Conservation (phyloP, 495 filamentous ascomycete species). For the Tetracladium marchalianum region DNA sequence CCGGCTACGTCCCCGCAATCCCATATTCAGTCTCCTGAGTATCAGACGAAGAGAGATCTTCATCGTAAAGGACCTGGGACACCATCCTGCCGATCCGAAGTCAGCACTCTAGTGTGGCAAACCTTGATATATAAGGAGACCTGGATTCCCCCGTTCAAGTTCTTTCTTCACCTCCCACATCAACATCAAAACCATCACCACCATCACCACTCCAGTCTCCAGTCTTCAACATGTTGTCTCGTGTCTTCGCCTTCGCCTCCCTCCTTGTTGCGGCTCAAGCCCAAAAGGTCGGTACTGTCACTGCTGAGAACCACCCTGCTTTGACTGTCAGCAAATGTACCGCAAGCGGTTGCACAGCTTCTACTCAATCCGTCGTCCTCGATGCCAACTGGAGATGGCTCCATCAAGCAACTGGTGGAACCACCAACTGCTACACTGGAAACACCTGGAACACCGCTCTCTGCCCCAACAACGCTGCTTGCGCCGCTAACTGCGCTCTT, state of each 20-base stretch:
- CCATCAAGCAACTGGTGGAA: conserved; percentile 34
- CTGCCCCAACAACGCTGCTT: conserved; percentile 43
- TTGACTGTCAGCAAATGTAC: conserved; percentile 39
- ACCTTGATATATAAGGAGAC: conserved; percentile 11
- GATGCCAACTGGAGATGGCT: conserved; percentile 60
- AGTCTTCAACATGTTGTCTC: conserved; percentile 13
- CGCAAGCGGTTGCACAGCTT: conserved; percentile 30
- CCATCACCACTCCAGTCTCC: not conserved
- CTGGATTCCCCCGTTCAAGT: not conserved
- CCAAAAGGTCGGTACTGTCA: conserved; percentile 22
- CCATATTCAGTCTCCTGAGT: conserved; percentile 6
- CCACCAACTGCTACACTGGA: conserved; percentile 57
- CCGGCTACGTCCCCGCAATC: conserved; percentile 17
- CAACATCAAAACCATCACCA: not conserved
- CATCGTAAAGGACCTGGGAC: not conserved
- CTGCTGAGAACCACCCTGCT: conserved; percentile 36
- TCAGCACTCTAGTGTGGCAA: no score
- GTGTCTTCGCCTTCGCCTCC: conserved; percentile 12
- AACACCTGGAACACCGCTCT: conserved; percentile 44
- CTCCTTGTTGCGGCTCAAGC: conserved; percentile 16
- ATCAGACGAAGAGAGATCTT: not conserved
- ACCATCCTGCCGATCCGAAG: not conserved
- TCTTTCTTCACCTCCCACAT: conserved; percentile 2
- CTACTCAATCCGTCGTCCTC: conserved; percentile 45
- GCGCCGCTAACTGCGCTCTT: conserved; percentile 48